phyloP scores from a whole-genome alignment of 1,284 basidiomycete species.

The Bjerkandera adusta region DNA sequence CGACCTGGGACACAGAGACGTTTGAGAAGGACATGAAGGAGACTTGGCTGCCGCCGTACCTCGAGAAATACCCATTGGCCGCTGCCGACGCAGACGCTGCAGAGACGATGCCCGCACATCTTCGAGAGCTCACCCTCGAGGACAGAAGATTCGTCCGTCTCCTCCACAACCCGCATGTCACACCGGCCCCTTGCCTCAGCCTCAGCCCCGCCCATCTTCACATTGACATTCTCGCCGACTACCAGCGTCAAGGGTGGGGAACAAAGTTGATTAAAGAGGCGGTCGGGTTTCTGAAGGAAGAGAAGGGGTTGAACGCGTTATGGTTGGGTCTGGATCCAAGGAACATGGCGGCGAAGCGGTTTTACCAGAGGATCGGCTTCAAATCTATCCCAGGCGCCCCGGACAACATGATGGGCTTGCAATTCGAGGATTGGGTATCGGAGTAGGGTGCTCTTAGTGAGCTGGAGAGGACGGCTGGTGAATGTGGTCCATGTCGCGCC shows the following conservation, averaged over 20 bases:
- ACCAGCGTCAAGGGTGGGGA: slow-evolving; percentile 65
- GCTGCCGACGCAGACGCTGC: slow-evolving; percentile 3
- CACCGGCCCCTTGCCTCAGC: slow-evolving; percentile 44
- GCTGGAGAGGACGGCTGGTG: too few species aligned
- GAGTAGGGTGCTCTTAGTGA: too few species aligned
- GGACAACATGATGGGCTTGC: slow-evolving; percentile 45
- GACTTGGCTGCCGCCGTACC: slow-evolving; percentile 59
- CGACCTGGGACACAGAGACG: slow-evolving; percentile 55
- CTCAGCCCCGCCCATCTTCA: slow-evolving; percentile 67
- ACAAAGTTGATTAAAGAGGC: slow-evolving; percentile 51
- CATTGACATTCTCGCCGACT: slow-evolving; percentile 59
- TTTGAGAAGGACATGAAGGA: slow-evolving; percentile 50
- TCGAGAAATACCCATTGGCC: slow-evolving; percentile 47
- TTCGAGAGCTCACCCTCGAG: slow-evolving; percentile 32
- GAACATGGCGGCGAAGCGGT: slow-evolving; percentile 53
- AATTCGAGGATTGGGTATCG: slow-evolving; percentile 46
- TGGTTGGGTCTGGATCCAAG: slow-evolving; percentile 63
- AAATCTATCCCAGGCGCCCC: slow-evolving; percentile 45
- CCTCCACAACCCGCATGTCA: slow-evolving; percentile 46
- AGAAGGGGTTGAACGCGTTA: slow-evolving; percentile 44
- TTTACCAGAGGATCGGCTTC: slow-evolving; percentile 60
- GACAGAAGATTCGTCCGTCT: slow-evolving; percentile 50
- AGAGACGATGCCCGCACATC: slow-evolving; percentile 7
- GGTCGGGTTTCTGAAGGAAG: slow-evolving; percentile 45
- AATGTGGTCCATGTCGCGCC: too few species aligned